Conservation (phyloP, 2,329 filamentous ascomycete genomes). For the Diaporthe nobilis region DNA sequence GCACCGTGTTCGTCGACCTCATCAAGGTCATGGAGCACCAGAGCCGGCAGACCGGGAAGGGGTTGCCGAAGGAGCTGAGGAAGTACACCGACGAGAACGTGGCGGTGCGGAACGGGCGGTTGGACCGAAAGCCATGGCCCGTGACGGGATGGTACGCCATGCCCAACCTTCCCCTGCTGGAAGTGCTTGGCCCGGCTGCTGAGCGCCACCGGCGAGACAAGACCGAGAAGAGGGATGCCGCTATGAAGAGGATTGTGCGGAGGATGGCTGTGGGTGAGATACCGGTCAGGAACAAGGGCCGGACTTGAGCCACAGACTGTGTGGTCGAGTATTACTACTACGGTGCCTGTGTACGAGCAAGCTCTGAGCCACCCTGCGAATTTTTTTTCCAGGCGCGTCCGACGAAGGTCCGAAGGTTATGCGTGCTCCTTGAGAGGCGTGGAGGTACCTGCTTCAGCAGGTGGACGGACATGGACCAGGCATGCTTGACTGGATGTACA, state of each 20-base stretch:
- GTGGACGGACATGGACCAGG: neutral
- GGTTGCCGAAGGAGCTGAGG: neutral
- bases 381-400: too few relatives aligned
- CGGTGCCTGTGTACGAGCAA: neutral
- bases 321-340: neutral
- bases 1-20: slow-evolving; percentile 9
- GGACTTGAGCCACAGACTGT: neutral
- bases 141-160: neutral
- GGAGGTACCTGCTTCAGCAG: too few relatives aligned
- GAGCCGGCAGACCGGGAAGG: neutral
- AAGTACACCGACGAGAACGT: neutral
- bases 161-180: neutral
- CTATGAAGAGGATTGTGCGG: slow-evolving; percentile 10
- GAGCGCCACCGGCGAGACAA: neutral
- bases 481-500: neutral
- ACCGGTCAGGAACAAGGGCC: neutral
- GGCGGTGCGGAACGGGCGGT: neutral
- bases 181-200: slow-evolving; percentile 7
- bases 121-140: neutral
- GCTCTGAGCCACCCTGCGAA: neutral
- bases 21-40: slow-evolving; percentile 12
- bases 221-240: neutral
- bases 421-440: too few relatives aligned
- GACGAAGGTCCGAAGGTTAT: too few relatives aligned
- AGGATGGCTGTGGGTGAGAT: neutral